Conservation (phyloP, 2,329 filamentous ascomycete species). For the Acarospora socialis region DNA sequence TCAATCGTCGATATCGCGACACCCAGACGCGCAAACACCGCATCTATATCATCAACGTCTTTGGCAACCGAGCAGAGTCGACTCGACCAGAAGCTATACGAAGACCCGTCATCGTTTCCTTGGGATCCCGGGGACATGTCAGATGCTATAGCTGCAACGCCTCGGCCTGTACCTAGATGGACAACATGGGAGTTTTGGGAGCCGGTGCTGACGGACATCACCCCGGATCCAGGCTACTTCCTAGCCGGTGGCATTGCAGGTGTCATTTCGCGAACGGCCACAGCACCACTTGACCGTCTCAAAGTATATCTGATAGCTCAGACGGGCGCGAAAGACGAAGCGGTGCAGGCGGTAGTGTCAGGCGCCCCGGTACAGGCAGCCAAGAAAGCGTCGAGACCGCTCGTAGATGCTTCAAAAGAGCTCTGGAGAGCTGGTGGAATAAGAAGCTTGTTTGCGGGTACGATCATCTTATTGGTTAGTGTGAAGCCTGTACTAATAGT, state of each 20-base stretch:
- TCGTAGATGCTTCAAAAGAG: conserved; percentile 59
- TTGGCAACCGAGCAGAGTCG: too few species aligned
- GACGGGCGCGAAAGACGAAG: conserved; percentile 48
- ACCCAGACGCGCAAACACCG: conserved; percentile 21
- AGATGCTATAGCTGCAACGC: not conserved
- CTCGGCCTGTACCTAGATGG: too few species aligned
- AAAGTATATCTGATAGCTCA: conserved; percentile 97
- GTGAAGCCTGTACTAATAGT: conserved; percentile 13
- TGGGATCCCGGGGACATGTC: conserved; percentile 11
- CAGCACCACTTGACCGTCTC: conserved; percentile 86
- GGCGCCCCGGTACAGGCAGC: conserved; percentile 52
- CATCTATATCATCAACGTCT: too few species aligned
- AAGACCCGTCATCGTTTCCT: conserved; percentile 7
- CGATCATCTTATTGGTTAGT: conserved; percentile 19
- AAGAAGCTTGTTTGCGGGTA: conserved; percentile 84
- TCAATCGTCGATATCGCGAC: conserved; percentile 55
- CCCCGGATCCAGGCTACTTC: conserved; percentile 93
- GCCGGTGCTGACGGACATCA: conserved; percentile 50
- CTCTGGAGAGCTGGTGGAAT: conserved; percentile 78
- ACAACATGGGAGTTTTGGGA: too few species aligned
- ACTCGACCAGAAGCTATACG: too few species aligned
- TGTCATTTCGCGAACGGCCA: conserved; percentile 86
- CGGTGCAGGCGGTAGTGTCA: conserved; percentile 52
- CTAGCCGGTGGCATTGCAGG: conserved; percentile 88
- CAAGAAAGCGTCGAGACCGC: conserved; percentile 51